phyloP scores from a whole-genome alignment of 2,329 filamentous ascomycete genomes.

The Penicillium polonicum region DNA sequence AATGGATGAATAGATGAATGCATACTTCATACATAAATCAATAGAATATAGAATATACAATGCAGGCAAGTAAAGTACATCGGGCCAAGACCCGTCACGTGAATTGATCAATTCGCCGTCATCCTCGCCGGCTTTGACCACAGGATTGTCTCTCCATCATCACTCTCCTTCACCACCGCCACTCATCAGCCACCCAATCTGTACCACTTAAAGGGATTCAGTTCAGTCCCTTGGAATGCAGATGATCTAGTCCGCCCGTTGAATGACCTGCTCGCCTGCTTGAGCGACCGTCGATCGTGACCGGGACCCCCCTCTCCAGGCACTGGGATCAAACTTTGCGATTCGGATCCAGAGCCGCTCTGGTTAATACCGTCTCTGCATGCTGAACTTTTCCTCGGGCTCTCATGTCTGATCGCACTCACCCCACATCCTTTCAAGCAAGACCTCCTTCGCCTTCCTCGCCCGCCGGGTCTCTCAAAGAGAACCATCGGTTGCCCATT shows the following conservation, averaged over 20 bases:
- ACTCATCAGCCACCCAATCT: conserved; percentile 16
- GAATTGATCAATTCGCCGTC: conserved; percentile 9
- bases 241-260: conserved; percentile 33
- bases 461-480: conserved; percentile 42
- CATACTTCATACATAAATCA: neutral
- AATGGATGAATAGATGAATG: neutral
- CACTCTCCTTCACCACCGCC: conserved; percentile 15
- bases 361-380: conserved; percentile 18
- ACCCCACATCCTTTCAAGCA: conserved; percentile 35
- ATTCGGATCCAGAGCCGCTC: conserved; percentile 19
- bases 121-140: conserved; percentile 20
- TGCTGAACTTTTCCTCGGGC: conserved; percentile 14
- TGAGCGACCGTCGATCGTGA: conserved; percentile 37
- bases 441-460: conserved; percentile 46
- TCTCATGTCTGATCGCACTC: conserved; percentile 42
- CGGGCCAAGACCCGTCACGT: conserved; percentile 12
- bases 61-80: conserved; percentile 9
- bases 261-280: conserved; percentile 35
- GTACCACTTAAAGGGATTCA: conserved; percentile 16
- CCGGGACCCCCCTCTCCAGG: conserved; percentile 29
- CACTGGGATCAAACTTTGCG: conserved; percentile 20
- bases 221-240: conserved; percentile 32
- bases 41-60: neutral
- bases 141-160: conserved; percentile 20
- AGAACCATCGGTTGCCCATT: conserved; percentile 28